Base-by-base conservation (phyloP, 169 alveolate species). In the Plasmodium malariae region DNA sequence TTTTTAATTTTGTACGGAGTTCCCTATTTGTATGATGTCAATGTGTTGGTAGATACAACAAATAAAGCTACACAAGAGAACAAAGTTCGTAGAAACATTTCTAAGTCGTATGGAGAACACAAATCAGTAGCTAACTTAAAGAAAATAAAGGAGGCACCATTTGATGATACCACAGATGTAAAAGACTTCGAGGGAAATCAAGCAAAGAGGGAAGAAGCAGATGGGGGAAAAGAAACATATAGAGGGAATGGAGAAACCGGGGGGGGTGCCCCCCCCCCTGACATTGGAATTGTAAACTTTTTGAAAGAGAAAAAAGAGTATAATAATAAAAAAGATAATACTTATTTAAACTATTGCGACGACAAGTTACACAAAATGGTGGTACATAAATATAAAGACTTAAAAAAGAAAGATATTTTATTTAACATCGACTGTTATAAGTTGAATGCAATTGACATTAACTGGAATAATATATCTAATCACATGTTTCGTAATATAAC, bases 301-400 rank as follows among this genome's bases (percentile, higher is more conserved):
- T 24, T 83, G 11, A 67, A 54, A 67, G 91, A 83, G 28, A 65
- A 24, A 37, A 59, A 68, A 59, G 73, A 83, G 37, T 83, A 83
- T 60, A 49, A 28, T 0, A 48, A 19, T 17, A 34, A 34, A 28
- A 37, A 76, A 26, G 72, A 54, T 3, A 7, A 60, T 12, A 21
- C 14, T 12, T n/a, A 40, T 6, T 65, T 54, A 19, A 62, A 34
- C 19, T 43, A 19, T 71, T 48, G 14, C n/a, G 69, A 71, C 30
- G 89, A 76, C 17, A 49, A 14, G 40, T 14, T 76, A 1, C 51
- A 83, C 0, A 83, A 63, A 37, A 71, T 83, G 37, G 21, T 83
- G n/a, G 51, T 83, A 55, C 91, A 83, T 40, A 83, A 83, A 37
- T 57, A 83, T 55, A 83, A 83, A 49, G 85, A 83, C n/a, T 48